These are phyloP conservation scores for Celoporthe dispersa DNA, from an alignment of 2,329 filamentous ascomycete species.

Conservation along the genomic window DNA sequence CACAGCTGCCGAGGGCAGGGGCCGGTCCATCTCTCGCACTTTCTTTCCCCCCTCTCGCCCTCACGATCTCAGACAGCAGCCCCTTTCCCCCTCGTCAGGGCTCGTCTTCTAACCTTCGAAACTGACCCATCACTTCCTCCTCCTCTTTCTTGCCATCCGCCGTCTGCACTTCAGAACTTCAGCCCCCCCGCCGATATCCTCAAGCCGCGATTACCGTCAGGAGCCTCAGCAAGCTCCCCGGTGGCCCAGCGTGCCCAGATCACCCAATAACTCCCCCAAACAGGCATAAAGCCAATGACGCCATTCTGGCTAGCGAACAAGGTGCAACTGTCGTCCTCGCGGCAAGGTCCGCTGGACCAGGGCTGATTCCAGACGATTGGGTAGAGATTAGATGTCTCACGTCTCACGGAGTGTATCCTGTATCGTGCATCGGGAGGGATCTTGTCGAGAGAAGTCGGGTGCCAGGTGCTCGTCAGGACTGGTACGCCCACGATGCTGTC, in stretches of 20 bases:
- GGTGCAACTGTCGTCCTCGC: slow-evolving; percentile 4
- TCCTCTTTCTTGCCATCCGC: background rate
- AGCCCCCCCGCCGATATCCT: background rate
- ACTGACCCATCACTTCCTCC: background rate
- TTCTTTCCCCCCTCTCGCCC: background rate
- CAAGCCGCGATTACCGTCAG: slow-evolving; percentile 4
- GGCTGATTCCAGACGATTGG: slow-evolving; percentile 20
- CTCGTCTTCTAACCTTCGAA: background rate
- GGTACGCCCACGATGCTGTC: background rate
- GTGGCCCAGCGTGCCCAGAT: slow-evolving; percentile 7
- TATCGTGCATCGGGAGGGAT: background rate
- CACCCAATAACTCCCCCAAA: slow-evolving; percentile 14
- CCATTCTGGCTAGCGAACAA: slow-evolving; percentile 20
- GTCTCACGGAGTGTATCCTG: background rate
- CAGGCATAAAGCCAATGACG: slow-evolving; percentile 23
- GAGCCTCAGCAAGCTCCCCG: slow-evolving; percentile 2
- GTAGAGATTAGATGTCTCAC: slow-evolving; percentile 15
- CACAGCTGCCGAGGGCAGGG: background rate
- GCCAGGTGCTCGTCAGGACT: background rate
- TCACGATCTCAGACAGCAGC: background rate
- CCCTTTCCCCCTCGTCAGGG: background rate
- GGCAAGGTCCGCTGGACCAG: slow-evolving; percentile 16
- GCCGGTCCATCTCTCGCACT: background rate
- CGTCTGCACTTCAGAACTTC: background rate
- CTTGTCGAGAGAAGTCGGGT: background rate